Percentiles rank a stretch among this genome's conserved stretches.
Conservation (phyloP, 768 basidiomycete species). For the Naganishia friedmannii region DNA sequence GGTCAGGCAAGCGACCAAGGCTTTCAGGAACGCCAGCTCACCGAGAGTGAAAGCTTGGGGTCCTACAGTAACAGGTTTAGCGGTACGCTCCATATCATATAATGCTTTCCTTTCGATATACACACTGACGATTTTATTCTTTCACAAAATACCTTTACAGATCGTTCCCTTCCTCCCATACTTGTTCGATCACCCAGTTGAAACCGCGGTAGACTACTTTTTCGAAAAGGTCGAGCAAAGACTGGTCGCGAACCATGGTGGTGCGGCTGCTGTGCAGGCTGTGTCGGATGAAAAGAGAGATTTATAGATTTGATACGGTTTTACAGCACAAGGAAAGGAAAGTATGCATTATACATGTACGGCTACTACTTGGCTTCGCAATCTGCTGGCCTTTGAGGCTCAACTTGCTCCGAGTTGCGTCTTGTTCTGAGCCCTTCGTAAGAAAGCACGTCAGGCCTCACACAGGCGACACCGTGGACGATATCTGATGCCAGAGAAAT, state of each 20-base stretch:
- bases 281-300: constrained; percentile 11
- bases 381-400: not conserved
- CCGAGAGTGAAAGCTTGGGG: constrained; percentile 48
- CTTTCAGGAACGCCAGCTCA: constrained; percentile 45
- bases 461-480: too few species aligned
- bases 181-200: constrained; percentile 52
- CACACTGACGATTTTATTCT: not conserved
- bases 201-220: constrained; percentile 41
- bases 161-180: constrained; percentile 50
- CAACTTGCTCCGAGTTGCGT: not conserved
- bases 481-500: too few species aligned
- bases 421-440: too few species aligned
- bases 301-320: not conserved
- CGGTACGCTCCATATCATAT: constrained; percentile 21
- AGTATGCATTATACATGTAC: not conserved
- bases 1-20: constrained; percentile 45
- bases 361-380: not conserved
- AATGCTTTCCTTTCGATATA: not conserved
- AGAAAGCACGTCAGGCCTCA: too few species aligned
- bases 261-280: not conserved
- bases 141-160: constrained; percentile 6
- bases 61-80: constrained; percentile 40
- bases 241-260: constrained; percentile 21
- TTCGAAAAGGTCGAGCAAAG: constrained; percentile 47
- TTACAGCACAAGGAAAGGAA: not conserved